These are phyloP conservation scores for Pterocarpus santalinus DNA, from an alignment of 306 rosid genomes.

Conservation along the genomic window DNA sequence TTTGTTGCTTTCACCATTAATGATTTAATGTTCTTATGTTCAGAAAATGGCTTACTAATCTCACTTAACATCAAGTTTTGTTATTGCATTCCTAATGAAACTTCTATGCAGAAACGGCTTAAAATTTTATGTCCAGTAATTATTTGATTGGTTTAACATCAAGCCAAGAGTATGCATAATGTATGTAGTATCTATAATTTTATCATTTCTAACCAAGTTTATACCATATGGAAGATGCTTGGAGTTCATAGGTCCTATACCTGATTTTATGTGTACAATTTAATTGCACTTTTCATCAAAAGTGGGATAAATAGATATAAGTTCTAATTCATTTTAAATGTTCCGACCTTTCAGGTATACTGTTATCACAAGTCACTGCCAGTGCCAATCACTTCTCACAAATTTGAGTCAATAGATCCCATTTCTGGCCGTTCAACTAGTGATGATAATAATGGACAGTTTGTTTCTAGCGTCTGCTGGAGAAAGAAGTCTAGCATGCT, in stretches of 20 bases:
- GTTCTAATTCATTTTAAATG: slow-evolving; percentile 38
- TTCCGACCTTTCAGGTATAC: slow-evolving; percentile 63
- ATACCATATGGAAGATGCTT: slow-evolving; percentile 26
- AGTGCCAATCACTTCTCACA: slow-evolving; percentile 67
- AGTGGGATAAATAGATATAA: slow-evolving; percentile 9
- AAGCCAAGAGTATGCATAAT: background rate
- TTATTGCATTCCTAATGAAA: background rate
- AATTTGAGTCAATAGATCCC: slow-evolving; percentile 63
- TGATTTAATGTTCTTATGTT: background rate
- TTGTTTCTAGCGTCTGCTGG: slow-evolving; percentile 84
- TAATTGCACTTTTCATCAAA: slow-evolving; percentile 13
- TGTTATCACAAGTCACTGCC: slow-evolving; percentile 72
- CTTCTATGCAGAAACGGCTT: background rate
- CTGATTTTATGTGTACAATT: background rate
- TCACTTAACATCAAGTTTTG: background rate
- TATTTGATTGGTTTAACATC: slow-evolving; percentile 13
- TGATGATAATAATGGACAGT: slow-evolving; percentile 58
- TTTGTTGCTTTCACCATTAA: background rate
- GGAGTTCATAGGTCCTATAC: slow-evolving; percentile 29
- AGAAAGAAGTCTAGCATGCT: slow-evolving; percentile 69
- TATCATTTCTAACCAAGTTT: slow-evolving; percentile 2
- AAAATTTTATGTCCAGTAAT: background rate
- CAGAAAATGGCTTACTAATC: background rate
- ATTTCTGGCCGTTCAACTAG: slow-evolving; percentile 58
- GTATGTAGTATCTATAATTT: background rate